Base-by-base conservation (phyloP, 1,139 yeast genomes). In the Torulaspora pretoriensis region DNA sequence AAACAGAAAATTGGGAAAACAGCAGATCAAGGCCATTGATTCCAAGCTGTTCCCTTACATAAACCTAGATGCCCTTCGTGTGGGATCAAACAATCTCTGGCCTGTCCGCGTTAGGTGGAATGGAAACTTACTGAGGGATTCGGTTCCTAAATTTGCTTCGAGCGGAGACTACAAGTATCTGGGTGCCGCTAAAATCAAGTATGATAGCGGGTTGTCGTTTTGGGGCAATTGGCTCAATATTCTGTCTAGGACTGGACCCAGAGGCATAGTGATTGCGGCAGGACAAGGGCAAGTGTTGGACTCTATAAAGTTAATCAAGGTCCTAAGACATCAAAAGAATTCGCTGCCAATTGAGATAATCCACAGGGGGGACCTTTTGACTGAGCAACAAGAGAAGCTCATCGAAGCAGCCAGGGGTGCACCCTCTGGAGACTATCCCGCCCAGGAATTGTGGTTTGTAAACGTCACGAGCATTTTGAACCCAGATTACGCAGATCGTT, bases 241-340 rank as follows among this genome's bases (percentile, higher is more conserved):
- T 34, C 26, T 54, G 1, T 52, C 59, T 16, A 70, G 67, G 74
- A 7, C 41, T 8, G 36, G 25, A 8, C 37, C 43, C 14, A 68
- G 63, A 52, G 80, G 80, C 3, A 68, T 77, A 29, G 83, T 77
- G 2, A 57, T 78, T 13, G 72, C 80, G n/a, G 73, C 77, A n/a
- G 65, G 70, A 7, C 73, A 77, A 53, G 51, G 54, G 1, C 74
- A 74, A 44, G 73, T 72, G 8, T 72, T 68, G 10, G 79, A 77
- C 45, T 60, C 77, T 25, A 67, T 70, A 13, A 71, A 68, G 43
- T 60, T 78, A 25, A 65, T 78, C 7, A 67, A 71, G 14, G 57
- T 75, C 3, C 61, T 79, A 24, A 64, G 83, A 55, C 71, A 73
- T 1, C 63, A 71, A 34, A 68, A 69, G 34, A 77, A 75, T 56